phyloP scores from a whole-genome alignment of 805 yeast species.

The Maudiozyma saulgeensis region DNA sequence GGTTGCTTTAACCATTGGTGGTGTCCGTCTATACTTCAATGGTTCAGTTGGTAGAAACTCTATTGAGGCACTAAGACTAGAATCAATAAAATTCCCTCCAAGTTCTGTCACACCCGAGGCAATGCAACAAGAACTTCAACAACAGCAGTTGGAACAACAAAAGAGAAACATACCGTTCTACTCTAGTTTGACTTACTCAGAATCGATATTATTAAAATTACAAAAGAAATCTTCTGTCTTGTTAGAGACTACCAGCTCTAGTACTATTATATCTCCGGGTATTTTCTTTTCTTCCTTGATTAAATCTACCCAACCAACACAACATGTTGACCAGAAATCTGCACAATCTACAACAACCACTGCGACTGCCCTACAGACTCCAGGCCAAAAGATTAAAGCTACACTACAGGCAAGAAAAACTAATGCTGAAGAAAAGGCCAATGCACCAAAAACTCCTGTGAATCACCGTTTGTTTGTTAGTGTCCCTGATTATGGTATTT shows the following conservation, averaged over 20 bases:
- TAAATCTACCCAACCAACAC: constrained; percentile 12
- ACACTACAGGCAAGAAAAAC: not conserved
- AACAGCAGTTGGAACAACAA: constrained; percentile 32
- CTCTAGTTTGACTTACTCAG: constrained; percentile 22
- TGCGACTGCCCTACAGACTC: not conserved
- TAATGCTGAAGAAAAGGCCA: not conserved
- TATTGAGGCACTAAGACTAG: constrained; percentile 35
- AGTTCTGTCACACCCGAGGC: constrained; percentile 27
- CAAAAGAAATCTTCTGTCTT: constrained; percentile 48
- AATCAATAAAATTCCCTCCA: constrained; percentile 60
- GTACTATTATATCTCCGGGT: constrained; percentile 74
- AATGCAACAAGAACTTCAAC: constrained; percentile 27
- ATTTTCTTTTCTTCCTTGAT: constrained; percentile 61
- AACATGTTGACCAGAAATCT: not conserved
- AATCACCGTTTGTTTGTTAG: constrained; percentile 52
- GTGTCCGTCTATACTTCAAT: constrained; percentile 61
- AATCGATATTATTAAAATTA: constrained; percentile 33
- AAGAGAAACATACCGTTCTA: constrained; percentile 27
- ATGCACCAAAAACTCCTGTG: constrained; percentile 5
- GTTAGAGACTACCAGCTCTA: constrained; percentile 46
- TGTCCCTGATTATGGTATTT: constrained; percentile 76
- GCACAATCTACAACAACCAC: constrained; percentile 12
- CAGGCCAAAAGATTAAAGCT: not conserved
- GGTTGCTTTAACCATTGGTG: constrained; percentile 71
- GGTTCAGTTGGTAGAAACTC: constrained; percentile 31